Percentiles rank a stretch among this genome's conserved stretches.
Evolutionary conservation across 2,329 filamentous ascomycete species (phyloP).

Genomic region (Ophioceras dolichostomum): DNA sequence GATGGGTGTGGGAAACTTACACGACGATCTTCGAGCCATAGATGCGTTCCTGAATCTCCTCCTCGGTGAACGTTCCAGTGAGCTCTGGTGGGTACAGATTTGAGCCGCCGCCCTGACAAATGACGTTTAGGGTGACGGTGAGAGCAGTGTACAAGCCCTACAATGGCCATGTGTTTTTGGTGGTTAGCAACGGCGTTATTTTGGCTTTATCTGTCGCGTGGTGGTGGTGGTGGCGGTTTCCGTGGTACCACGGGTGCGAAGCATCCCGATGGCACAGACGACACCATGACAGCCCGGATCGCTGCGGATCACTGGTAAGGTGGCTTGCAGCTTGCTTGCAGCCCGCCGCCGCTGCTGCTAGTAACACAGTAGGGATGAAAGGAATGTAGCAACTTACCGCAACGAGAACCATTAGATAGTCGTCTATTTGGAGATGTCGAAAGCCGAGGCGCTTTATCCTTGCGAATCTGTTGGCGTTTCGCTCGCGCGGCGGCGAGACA

Average conservation of each 20-base stretch:
- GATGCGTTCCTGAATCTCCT: slow-evolving; percentile 26
- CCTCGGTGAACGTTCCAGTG: slow-evolving; percentile 18
- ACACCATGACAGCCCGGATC: no score
- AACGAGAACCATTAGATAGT: slow-evolving; percentile 7
- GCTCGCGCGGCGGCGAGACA: no score
- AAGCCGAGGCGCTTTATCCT: slow-evolving; percentile 1
- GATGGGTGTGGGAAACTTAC: background rate
- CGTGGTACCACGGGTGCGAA: no score
- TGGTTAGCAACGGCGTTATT: background rate
- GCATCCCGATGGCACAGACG: no score
- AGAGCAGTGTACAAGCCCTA: slow-evolving; percentile 22
- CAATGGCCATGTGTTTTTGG: background rate
- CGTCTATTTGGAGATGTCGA: slow-evolving; percentile 4
- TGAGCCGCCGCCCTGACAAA: slow-evolving; percentile 24
- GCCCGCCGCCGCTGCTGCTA: no score
- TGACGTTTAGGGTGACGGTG: slow-evolving; percentile 26
- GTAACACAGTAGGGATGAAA: no score
- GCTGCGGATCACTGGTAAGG: no score
- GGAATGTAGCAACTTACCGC: background rate
- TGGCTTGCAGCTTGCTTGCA: no score
- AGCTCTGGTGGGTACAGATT: slow-evolving; percentile 26
- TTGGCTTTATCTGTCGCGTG: no score
- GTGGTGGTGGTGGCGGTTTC: no score
- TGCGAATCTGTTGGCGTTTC: background rate
- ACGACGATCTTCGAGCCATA: slow-evolving; percentile 29